These are phyloP conservation scores for Aspergillus pseudotamarii DNA, from an alignment of 2,329 filamentous ascomycete genomes.

Conservation along the genomic window DNA sequence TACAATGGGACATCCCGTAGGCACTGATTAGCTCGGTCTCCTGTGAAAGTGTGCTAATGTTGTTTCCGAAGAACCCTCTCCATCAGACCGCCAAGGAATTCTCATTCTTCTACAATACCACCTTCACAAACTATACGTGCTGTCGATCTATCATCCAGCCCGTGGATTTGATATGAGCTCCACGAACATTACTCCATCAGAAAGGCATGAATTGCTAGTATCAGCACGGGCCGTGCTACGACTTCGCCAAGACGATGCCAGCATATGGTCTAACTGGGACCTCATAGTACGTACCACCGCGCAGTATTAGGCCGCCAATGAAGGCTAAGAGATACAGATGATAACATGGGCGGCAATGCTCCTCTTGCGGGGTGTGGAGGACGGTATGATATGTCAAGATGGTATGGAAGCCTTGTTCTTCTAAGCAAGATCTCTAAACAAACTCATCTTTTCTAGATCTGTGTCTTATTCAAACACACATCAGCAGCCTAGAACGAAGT, in stretches of 20 bases:
- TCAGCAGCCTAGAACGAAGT: constrained; percentile 26
- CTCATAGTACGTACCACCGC: constrained; percentile 24
- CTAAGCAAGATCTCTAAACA: not conserved
- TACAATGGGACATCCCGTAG: constrained; percentile 33
- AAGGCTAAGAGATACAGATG: constrained; percentile 23
- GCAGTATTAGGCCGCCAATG: not conserved
- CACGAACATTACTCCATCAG: constrained; percentile 28
- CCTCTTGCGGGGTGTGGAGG: constrained; percentile 30
- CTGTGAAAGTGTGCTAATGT: not conserved
- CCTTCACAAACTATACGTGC: constrained; percentile 33
- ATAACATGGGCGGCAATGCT: constrained; percentile 34
- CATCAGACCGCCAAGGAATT: constrained; percentile 33
- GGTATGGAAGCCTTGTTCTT: constrained; percentile 17
- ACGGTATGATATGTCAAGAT: constrained; percentile 33
- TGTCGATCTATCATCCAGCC: constrained; percentile 35
- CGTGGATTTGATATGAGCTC: constrained; percentile 32
- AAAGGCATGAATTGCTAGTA: constrained; percentile 32
- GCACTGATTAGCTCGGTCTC: not conserved
- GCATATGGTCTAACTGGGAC: constrained; percentile 38
- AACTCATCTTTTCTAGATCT: constrained; percentile 19
- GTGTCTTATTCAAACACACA: constrained; percentile 29
- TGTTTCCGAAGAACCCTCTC: constrained; percentile 6
- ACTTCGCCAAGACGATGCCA: constrained; percentile 31
- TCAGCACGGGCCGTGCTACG: constrained; percentile 34
- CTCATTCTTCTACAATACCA: constrained; percentile 35